Evolutionary conservation across 2,329 filamentous ascomycete species (phyloP).

Genomic region (Epichloe hybrida): DNA sequence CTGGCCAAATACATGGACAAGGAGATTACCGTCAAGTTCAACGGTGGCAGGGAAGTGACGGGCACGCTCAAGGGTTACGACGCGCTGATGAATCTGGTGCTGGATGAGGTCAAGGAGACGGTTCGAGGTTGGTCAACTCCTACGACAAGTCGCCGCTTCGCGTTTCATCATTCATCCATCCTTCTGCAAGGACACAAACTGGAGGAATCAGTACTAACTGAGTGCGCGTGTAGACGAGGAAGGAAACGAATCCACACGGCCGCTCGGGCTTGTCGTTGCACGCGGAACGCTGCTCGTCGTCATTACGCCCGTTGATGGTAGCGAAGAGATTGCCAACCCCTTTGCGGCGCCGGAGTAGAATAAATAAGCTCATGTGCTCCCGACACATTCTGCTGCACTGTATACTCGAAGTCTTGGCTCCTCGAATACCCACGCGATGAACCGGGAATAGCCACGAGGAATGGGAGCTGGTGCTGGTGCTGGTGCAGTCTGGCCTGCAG

Average conservation of each 20-base stretch:
- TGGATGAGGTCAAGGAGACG: conserved; percentile 85
- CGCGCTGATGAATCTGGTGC: conserved; percentile 92
- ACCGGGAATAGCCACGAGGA: no score
- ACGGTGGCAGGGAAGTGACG: conserved; percentile 79
- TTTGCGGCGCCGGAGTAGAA: conserved; percentile 50
- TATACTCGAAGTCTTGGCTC: not conserved
- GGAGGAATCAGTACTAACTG: not conserved
- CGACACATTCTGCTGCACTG: not conserved
- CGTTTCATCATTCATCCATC: no score
- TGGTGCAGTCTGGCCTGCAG: not conserved
- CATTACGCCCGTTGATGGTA: conserved; percentile 85
- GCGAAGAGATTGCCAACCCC: conserved; percentile 90
- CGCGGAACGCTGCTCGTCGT: conserved; percentile 86
- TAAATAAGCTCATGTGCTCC: not conserved
- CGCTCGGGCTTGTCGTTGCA: conserved; percentile 76
- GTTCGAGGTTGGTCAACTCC: conserved; percentile 54
- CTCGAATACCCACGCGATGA: not conserved
- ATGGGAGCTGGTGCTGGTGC: no score
- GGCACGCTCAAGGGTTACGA: conserved; percentile 92
- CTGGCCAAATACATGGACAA: conserved; percentile 95
- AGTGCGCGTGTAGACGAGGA: conserved; percentile 59
- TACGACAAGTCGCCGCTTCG: not conserved
- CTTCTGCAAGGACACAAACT: no score
- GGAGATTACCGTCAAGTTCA: conserved; percentile 90
- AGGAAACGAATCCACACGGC: conserved; percentile 70